Conservation (phyloP, 306 rosid genomes). For the Quercus parvula region DNA sequence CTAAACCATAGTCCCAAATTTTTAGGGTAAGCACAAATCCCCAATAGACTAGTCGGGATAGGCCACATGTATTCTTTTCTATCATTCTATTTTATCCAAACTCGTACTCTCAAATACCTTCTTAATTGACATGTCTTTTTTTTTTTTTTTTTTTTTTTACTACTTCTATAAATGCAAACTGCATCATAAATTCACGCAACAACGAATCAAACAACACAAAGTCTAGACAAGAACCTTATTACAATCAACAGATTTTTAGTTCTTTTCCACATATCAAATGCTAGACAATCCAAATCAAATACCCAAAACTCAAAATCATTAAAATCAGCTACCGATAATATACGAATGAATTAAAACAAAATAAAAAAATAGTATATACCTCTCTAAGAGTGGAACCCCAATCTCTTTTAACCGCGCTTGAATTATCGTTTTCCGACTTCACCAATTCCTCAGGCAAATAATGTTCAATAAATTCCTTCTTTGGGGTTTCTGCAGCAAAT, state of each 20-base stretch:
- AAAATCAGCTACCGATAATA: neutral
- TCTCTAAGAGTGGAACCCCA: conserved; percentile 36
- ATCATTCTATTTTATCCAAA: no score
- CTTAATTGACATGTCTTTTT: no score
- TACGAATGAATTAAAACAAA: neutral
- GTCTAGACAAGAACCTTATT: neutral
- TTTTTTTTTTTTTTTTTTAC: no score
- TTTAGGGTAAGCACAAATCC: no score
- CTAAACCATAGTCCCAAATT: no score
- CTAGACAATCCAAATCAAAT: neutral
- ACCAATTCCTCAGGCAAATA: conserved; percentile 49
- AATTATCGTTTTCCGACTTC: conserved; percentile 41
- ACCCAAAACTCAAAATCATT: neutral
- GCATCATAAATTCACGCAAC: neutral
- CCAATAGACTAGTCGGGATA: no score
- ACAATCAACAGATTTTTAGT: neutral
- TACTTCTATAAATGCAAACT: neutral
- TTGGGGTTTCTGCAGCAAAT: conserved; percentile 53
- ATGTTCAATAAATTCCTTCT: conserved; percentile 43
- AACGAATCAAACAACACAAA: neutral
- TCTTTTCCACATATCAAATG: neutral
- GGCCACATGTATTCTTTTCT: no score
- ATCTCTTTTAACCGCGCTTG: conserved; percentile 35
- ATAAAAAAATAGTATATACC: conserved; percentile 33
- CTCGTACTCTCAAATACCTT: no score